These are phyloP conservation scores for Blastobotrys aristatus DNA, from an alignment of 1,139 yeast species.

Conservation along the genomic window DNA sequence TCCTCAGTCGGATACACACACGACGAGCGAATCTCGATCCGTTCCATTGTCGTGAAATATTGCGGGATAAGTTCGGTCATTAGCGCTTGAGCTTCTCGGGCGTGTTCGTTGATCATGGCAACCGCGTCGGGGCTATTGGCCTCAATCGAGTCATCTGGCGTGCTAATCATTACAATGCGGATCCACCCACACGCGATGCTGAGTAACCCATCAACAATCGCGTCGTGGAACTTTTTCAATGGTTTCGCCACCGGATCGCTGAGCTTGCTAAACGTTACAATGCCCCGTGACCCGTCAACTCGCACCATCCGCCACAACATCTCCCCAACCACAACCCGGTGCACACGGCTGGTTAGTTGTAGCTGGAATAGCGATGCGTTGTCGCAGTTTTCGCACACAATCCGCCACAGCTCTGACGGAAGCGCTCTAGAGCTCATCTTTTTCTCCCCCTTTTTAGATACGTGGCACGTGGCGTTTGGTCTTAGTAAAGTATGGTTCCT, in stretches of 20 bases:
- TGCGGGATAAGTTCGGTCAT: conserved; percentile 11
- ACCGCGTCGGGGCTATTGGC: conserved; percentile 1
- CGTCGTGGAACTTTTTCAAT: conserved; percentile 5
- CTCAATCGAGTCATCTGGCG: conserved; percentile 10
- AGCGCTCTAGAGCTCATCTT: no score
- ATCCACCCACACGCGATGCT: conserved; percentile 7
- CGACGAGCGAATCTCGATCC: conserved; percentile 1
- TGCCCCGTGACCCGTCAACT: conserved; percentile 8
- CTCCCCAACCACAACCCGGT: conserved; percentile 8
- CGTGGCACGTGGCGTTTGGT: no score
- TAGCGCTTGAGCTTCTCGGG: not conserved
- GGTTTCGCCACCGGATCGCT: conserved; percentile 1
- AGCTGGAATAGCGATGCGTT: conserved; percentile 6
- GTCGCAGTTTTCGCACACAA: conserved; percentile 6
- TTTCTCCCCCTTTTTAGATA: no score
- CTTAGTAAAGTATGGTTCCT: no score
- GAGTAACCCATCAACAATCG: conserved; percentile 5
- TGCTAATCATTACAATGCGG: conserved; percentile 5
- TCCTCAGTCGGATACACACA: not conserved
- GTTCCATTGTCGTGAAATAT: conserved; percentile 9
- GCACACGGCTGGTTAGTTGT: conserved; percentile 4
- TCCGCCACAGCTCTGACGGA: conserved; percentile 9
- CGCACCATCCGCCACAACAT: conserved; percentile 8
- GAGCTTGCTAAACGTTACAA: not conserved
- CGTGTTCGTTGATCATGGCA: not conserved